Percentiles rank a stretch among this genome's conserved stretches.
Conservation (phyloP, 2,329 filamentous ascomycete species). For the Clarireedia monteithiana region DNA sequence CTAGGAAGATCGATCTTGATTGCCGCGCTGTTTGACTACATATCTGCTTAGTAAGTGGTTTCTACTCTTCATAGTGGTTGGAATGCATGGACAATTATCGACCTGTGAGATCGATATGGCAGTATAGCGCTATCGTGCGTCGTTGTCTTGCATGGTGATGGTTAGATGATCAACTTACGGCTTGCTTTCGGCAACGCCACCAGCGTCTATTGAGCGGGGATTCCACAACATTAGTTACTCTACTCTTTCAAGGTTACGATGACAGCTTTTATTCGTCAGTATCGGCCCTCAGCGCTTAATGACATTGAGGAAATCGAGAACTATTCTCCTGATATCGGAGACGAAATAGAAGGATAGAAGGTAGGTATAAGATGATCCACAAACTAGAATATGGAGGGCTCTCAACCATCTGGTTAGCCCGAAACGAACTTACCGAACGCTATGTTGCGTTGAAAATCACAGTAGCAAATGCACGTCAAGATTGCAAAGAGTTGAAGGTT, state of each 20-base stretch:
- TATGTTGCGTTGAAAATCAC: slow-evolving; percentile 9
- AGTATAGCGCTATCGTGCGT: no score
- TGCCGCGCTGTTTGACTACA: no score
- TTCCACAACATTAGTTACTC: background rate
- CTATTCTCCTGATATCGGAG: slow-evolving; percentile 17
- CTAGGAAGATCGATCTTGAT: no score
- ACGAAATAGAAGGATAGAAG: slow-evolving; percentile 25
- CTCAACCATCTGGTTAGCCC: slow-evolving; percentile 34
- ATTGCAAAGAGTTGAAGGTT: background rate
- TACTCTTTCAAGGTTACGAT: background rate
- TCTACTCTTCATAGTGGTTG: no score
- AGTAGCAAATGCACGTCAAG: background rate
- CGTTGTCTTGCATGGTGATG: no score
- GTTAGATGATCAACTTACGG: no score
- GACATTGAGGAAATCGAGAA: slow-evolving; percentile 3
- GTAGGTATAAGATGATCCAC: slow-evolving; percentile 30
- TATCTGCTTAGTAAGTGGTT: no score
- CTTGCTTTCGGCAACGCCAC: no score
- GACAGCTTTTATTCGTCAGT: background rate
- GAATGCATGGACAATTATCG: no score
- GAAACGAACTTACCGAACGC: slow-evolving; percentile 17
- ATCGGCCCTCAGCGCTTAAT: background rate
- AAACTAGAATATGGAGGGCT: slow-evolving; percentile 34
- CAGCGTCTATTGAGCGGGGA: no score
- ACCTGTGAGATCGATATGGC: no score